phyloP scores from a whole-genome alignment of 768 basidiomycete species.

The Termitomyces sp. region DNA sequence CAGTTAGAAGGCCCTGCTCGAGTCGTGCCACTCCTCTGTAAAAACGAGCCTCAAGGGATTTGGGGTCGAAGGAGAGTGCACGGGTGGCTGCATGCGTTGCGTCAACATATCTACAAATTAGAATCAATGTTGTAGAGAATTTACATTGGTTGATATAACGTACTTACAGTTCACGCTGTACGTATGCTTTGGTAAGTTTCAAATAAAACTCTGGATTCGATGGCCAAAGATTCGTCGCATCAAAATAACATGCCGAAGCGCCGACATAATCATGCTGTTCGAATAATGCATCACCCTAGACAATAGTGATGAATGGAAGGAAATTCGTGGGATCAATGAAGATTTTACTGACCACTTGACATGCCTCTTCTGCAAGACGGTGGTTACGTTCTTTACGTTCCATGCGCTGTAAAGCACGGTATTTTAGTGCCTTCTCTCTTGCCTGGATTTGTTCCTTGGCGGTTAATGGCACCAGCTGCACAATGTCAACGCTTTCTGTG shows the following conservation, averaged over 20 bases:
- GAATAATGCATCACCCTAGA: slow-evolving; percentile 28
- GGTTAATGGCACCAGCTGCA: slow-evolving; percentile 7
- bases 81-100: slow-evolving; percentile 17
- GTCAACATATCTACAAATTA: slow-evolving; percentile 10
- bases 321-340: not conserved
- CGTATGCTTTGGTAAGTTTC: slow-evolving; percentile 13
- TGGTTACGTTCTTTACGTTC: slow-evolving; percentile 12
- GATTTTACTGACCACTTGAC: slow-evolving; percentile 9
- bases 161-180: slow-evolving; percentile 13
- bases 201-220: slow-evolving; percentile 15
- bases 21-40: slow-evolving; percentile 15
- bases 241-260: slow-evolving; percentile 26
- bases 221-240: slow-evolving; percentile 21
- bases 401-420: slow-evolving; percentile 13
- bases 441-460: slow-evolving; percentile 4
- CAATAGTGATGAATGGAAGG: not conserved
- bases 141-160: not conserved
- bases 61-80: slow-evolving; percentile 18
- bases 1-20: slow-evolving; percentile 16
- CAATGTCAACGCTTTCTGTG: slow-evolving; percentile 9
- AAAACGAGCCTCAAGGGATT: slow-evolving; percentile 14
- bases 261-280: slow-evolving; percentile 24
- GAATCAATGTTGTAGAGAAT: not conserved
- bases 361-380: slow-evolving; percentile 11
- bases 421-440: slow-evolving; percentile 8